These are phyloP conservation scores for Plasmopara halstedii DNA, from an alignment of 352 stramenopile genomes.

Conservation along the genomic window DNA sequence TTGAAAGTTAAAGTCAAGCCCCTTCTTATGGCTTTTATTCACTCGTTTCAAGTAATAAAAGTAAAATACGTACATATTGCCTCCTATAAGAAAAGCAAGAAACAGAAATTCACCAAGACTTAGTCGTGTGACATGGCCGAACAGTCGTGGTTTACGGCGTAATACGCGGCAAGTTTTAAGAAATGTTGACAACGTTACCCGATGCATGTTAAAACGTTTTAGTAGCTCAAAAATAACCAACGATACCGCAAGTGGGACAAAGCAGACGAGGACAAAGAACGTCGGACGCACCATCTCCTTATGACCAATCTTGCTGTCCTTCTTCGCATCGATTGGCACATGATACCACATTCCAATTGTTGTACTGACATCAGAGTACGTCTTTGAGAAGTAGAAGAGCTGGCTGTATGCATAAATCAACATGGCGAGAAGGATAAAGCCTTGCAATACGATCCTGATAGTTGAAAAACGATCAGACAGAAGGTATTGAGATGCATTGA, in stretches of 20 bases:
- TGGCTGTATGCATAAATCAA: constrained; percentile 26
- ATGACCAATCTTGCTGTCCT: constrained; percentile 15
- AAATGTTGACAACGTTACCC: constrained; percentile 15
- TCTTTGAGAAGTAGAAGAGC: constrained; percentile 16
- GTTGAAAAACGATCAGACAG: constrained; percentile 3
- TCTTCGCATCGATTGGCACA: constrained; percentile 12
- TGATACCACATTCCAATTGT: constrained; percentile 24
- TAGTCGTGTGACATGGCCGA: constrained; percentile 23
- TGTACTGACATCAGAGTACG: constrained; percentile 12
- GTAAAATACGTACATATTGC: constrained; percentile 31
- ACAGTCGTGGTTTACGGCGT: constrained; percentile 30
- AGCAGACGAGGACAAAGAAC: constrained; percentile 44
- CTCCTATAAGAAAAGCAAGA: constrained; percentile 18
- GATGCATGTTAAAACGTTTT: constrained; percentile 28
- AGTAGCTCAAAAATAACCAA: constrained; percentile 38
- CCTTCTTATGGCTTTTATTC: constrained; percentile 3
- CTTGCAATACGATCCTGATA: constrained; percentile 3
- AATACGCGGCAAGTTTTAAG: constrained; percentile 27
- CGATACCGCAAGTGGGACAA: constrained; percentile 30
- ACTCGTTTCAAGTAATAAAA: constrained; percentile 10
- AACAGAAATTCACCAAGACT: constrained; percentile 28
- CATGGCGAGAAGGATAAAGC: constrained; percentile 24
- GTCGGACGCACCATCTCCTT: constrained; percentile 43
- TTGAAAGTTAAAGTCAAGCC: constrained; percentile 6
- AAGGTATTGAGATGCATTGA: background rate